These are phyloP conservation scores for Ambrosia artemisiifolia DNA, from an alignment of 129 eudicot species.

Conservation along the genomic window DNA sequence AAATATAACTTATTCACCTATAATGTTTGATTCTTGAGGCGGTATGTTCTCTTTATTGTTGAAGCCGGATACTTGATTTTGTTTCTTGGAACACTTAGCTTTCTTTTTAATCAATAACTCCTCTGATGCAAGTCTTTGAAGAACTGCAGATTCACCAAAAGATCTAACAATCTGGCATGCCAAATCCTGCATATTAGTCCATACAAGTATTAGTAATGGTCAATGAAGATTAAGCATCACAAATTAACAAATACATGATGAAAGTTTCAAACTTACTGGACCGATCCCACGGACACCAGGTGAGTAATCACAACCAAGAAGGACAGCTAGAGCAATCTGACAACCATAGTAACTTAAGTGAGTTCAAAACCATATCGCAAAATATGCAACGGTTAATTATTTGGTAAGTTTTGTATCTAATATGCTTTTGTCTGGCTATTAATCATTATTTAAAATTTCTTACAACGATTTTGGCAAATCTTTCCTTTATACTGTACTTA, in stretches of 20 bases:
- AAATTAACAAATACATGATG: neutral
- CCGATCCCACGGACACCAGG: constrained; percentile 78
- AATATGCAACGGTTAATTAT: constrained; percentile 1
- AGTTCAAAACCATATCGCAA: constrained; percentile 1
- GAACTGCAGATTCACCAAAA: constrained; percentile 58
- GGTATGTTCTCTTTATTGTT: constrained; percentile 48
- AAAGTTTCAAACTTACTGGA: constrained; percentile 46
- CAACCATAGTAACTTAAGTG: constrained; percentile 13
- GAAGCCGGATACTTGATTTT: constrained; percentile 16
- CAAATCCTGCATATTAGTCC: constrained; percentile 50
- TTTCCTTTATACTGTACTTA: neutral
- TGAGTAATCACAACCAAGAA: constrained; percentile 91
- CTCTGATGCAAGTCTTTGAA: constrained; percentile 65
- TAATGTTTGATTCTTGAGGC: constrained; percentile 29
- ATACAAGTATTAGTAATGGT: constrained; percentile 4
- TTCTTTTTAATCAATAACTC: constrained; percentile 59
- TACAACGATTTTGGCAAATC: neutral
- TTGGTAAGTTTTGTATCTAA: neutral
- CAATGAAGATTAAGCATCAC: neutral
- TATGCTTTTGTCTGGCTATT: neutral
- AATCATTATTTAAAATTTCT: neutral
- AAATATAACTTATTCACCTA: constrained; percentile 36
- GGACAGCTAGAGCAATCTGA: constrained; percentile 83
- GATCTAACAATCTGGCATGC: constrained; percentile 82
- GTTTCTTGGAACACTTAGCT: constrained; percentile 54